phyloP scores from a whole-genome alignment of 163 green algal species.

The Scenedesmus sp. region DNA sequence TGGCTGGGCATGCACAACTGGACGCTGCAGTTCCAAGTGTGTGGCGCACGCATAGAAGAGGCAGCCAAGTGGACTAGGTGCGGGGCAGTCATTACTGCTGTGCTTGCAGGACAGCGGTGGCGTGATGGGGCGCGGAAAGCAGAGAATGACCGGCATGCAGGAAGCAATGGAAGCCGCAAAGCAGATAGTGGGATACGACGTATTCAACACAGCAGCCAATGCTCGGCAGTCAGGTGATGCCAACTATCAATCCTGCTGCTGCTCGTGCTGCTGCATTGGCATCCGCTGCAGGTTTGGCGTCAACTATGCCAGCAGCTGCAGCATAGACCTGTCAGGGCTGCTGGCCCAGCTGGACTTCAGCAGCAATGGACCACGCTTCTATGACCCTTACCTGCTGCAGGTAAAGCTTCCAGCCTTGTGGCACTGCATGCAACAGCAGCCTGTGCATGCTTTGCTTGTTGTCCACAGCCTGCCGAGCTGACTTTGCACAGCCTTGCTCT shows the following conservation, averaged over 20 bases:
- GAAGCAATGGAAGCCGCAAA: background rate
- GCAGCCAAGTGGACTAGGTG: constrained; percentile 58
- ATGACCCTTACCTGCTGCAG: constrained; percentile 63
- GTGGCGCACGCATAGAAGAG: constrained; percentile 53
- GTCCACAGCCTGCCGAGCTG: background rate
- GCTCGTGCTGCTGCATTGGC: background rate
- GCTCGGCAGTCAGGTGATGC: no score
- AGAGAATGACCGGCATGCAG: background rate
- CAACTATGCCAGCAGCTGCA: constrained; percentile 60
- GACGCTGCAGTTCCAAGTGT: constrained; percentile 70
- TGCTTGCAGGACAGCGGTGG: background rate
- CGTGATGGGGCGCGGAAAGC: background rate
- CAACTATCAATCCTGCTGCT: background rate
- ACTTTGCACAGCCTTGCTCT: background rate
- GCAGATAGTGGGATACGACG: no score
- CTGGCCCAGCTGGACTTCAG: constrained; percentile 51
- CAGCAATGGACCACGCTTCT: constrained; percentile 48
- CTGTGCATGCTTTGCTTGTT: background rate
- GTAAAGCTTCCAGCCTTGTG: background rate
- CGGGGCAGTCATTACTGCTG: background rate
- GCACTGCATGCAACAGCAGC: background rate
- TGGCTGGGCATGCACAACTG: constrained; percentile 70
- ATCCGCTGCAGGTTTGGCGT: constrained; percentile 58
- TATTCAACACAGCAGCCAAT: no score
- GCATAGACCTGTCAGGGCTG: constrained; percentile 55